A percentile compares a stretch with the other conserved stretches of the same genome.
Conservation (phyloP, 2,329 filamentous ascomycete genomes). For the Pyricularia sp. region DNA sequence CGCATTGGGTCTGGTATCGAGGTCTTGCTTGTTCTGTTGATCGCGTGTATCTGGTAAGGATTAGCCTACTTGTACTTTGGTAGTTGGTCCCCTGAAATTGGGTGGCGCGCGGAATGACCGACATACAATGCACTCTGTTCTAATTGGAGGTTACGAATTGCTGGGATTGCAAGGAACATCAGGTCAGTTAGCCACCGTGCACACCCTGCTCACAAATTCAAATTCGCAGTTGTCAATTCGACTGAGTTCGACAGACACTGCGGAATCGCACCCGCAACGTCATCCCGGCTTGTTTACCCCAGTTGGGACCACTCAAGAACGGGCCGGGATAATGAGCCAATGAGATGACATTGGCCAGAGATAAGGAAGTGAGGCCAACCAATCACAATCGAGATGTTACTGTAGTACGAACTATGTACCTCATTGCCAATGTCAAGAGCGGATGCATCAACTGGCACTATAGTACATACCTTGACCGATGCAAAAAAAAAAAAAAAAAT, state of each 20-base stretch:
- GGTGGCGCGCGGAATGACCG: neutral
- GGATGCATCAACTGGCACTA: neutral
- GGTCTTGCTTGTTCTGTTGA: too few relatives aligned
- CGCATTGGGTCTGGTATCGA: too few relatives aligned
- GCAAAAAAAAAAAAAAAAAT: too few relatives aligned
- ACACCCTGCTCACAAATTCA: neutral
- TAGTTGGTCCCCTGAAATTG: neutral
- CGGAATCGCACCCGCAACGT: neutral
- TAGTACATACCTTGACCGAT: too few relatives aligned
- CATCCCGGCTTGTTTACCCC: slow-evolving; percentile 1
- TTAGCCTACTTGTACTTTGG: neutral
- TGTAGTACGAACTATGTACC: neutral
- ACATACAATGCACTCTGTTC: neutral
- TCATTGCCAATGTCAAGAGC: neutral
- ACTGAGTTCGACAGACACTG: neutral
- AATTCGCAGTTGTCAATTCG: neutral
- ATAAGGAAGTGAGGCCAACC: neutral
- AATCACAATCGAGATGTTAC: neutral
- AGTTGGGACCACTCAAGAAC: neutral
- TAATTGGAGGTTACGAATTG: neutral
- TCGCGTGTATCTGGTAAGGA: neutral
- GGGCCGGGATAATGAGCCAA: neutral
- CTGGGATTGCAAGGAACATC: neutral
- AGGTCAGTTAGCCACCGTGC: neutral
- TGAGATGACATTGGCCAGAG: neutral